These are phyloP conservation scores for Toxoplasma gondii DNA, from an alignment of 169 alveolate genomes.

Conservation along the genomic window DNA sequence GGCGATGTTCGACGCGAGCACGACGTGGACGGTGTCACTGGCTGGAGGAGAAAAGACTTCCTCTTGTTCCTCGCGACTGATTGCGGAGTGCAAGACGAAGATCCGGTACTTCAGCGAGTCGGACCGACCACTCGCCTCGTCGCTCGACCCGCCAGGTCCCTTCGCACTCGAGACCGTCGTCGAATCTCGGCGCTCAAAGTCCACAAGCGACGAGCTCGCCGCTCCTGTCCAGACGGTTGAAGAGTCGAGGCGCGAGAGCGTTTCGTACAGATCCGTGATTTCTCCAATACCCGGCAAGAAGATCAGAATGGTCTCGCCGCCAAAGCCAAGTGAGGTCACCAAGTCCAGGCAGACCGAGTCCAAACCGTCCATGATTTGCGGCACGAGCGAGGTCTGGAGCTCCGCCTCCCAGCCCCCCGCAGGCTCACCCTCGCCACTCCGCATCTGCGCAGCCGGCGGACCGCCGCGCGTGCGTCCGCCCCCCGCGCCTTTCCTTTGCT, in stretches of 20 bases:
- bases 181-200: neutral
- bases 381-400: neutral
- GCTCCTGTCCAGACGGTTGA: slow-evolving; percentile 6
- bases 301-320: slow-evolving; percentile 70
- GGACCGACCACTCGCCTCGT: neutral
- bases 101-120: slow-evolving; percentile 35
- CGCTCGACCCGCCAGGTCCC: neutral
- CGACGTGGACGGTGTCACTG: slow-evolving; percentile 64
- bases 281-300: slow-evolving; percentile 77
- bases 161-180: neutral
- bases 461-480: neutral
- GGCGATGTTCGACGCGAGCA: slow-evolving; percentile 91
- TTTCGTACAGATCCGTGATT: slow-evolving; percentile 71
- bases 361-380: slow-evolving; percentile 23
- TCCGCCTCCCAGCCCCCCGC: slow-evolving; percentile 16
- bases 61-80: slow-evolving; percentile 70
- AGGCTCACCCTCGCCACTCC: neutral
- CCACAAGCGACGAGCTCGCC: neutral
- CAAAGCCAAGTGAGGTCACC: slow-evolving; percentile 33
- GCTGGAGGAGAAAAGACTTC: slow-evolving; percentile 58
- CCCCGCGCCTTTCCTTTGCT: neutral
- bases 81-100: slow-evolving; percentile 73
- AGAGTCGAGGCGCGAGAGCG: slow-evolving; percentile 42
- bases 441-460: neutral
- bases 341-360: slow-evolving; percentile 34